Evolutionary conservation across 2,329 filamentous ascomycete species (phyloP).

Genomic region (Colletotrichum sp.): DNA sequence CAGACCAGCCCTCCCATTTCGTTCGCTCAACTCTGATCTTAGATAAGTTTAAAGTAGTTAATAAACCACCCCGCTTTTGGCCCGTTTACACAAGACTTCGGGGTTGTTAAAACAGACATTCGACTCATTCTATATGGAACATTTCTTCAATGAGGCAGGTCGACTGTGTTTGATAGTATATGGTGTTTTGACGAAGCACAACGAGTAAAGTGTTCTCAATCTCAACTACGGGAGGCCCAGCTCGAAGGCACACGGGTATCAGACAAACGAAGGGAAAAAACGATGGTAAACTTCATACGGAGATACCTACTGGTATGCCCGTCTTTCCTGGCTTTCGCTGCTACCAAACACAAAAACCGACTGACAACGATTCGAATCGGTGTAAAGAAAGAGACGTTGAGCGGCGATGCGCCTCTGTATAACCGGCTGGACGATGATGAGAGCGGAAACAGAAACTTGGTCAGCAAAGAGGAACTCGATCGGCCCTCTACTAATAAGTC

Average conservation of each 20-base stretch:
- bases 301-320: background rate
- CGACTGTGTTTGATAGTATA: background rate
- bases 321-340: background rate
- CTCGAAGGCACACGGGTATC: background rate
- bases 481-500: background rate
- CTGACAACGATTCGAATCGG: background rate
- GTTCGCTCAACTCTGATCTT: background rate
- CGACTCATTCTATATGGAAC: background rate
- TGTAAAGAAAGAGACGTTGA: background rate
- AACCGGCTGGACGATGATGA: background rate
- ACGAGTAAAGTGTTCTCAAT: background rate
- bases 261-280: background rate
- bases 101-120: rapidly evolving
- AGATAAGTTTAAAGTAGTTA: background rate
- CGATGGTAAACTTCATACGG: background rate
- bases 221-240: background rate
- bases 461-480: background rate
- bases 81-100: background rate
- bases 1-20: background rate
- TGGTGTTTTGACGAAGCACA: background rate
- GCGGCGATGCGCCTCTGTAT: background rate
- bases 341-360: background rate
- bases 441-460: background rate
- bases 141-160: background rate
- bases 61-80: background rate